A percentile compares a stretch with the other conserved stretches of the same genome.
Conservation (phyloP, 495 filamentous ascomycete species). For the Penicillium bialowiezense region DNA sequence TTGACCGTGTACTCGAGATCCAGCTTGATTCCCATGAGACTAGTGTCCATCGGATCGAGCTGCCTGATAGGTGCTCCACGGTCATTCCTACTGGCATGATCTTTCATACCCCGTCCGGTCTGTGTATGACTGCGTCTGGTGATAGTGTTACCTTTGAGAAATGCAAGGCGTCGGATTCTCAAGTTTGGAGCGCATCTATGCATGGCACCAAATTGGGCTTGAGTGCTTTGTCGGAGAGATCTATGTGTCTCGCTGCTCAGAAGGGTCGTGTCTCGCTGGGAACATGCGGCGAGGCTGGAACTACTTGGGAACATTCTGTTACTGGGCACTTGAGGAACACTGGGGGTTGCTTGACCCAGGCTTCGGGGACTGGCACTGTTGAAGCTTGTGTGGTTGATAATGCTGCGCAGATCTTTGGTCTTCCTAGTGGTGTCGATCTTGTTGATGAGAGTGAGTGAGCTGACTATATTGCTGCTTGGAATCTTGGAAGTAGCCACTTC, state of each 20-base stretch:
- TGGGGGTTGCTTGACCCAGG: slow-evolving; percentile 23
- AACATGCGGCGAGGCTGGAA: slow-evolving; percentile 12
- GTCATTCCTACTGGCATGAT: slow-evolving; percentile 32
- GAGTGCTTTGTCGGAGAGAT: slow-evolving; percentile 21
- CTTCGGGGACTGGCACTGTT: slow-evolving; percentile 2
- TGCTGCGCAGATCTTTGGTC: slow-evolving; percentile 29
- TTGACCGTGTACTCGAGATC: slow-evolving; percentile 15
- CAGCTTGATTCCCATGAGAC: slow-evolving; percentile 28
- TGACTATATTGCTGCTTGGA: too few relatives aligned
- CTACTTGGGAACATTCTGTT: slow-evolving; percentile 25
- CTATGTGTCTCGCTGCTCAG: slow-evolving; percentile 17
- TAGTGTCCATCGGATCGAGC: slow-evolving; percentile 22
- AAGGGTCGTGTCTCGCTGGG: slow-evolving; percentile 7
- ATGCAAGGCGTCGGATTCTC: slow-evolving; percentile 22
- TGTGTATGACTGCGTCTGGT: slow-evolving; percentile 28
- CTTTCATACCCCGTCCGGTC: slow-evolving; percentile 28
- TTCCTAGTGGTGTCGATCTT: slow-evolving; percentile 28
- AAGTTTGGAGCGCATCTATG: slow-evolving; percentile 25
- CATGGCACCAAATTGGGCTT: slow-evolving; percentile 17
- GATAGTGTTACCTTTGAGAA: slow-evolving; percentile 15
- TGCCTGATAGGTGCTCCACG: slow-evolving; percentile 9
- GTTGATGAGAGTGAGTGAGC: background rate
- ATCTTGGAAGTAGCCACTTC: too few relatives aligned
- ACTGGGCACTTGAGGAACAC: slow-evolving; percentile 27
- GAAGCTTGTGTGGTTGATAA: slow-evolving; percentile 16